A percentile compares a stretch with the other conserved stretches of the same genome.
These are phyloP conservation scores for Thraustochytrium sp. DNA, from an alignment of 352 stramenopile genomes.

Conservation along the genomic window DNA sequence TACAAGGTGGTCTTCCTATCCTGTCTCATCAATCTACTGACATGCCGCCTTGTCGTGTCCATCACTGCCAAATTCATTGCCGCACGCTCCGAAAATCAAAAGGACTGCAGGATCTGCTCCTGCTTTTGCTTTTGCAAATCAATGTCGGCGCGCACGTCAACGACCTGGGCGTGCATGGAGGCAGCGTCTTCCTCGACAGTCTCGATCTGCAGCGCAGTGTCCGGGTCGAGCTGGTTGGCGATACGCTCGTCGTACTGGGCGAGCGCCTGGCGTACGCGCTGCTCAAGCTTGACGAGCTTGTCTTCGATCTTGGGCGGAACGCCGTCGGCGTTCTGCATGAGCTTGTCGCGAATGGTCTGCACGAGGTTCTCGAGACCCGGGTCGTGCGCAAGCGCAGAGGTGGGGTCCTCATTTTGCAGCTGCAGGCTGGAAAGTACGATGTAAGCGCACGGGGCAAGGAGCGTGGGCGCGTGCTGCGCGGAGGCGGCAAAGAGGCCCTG, in stretches of 20 bases:
- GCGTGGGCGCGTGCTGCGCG: not conserved
- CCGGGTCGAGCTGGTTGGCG: constrained; percentile 7
- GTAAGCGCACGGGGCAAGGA: not conserved
- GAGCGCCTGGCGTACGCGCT: not conserved
- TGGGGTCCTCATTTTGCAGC: not conserved
- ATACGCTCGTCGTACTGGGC: constrained; percentile 12
- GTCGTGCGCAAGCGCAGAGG: not conserved
- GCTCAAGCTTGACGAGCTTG: constrained; percentile 23
- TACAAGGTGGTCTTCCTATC: no score
- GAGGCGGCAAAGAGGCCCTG: not conserved
- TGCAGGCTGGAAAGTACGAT: not conserved
- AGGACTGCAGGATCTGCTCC: constrained; percentile 24
- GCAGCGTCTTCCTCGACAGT: not conserved
- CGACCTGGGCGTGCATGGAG: not conserved
- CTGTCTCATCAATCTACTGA: no score
- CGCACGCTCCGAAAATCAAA: no score
- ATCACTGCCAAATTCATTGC: no score
- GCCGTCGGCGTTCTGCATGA: not conserved
- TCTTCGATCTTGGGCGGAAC: not conserved
- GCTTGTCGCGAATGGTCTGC: not conserved
- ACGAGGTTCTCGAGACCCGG: not conserved
- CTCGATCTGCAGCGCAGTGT: not conserved
- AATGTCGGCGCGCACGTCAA: not conserved
- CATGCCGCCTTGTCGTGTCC: no score
- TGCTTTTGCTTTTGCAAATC: constrained; percentile 6